Evolutionary conservation across 768 basidiomycete genomes (phyloP), one percentile per base, ranked within the genome.

Genomic region (Boletus reticuloceps): DNA sequence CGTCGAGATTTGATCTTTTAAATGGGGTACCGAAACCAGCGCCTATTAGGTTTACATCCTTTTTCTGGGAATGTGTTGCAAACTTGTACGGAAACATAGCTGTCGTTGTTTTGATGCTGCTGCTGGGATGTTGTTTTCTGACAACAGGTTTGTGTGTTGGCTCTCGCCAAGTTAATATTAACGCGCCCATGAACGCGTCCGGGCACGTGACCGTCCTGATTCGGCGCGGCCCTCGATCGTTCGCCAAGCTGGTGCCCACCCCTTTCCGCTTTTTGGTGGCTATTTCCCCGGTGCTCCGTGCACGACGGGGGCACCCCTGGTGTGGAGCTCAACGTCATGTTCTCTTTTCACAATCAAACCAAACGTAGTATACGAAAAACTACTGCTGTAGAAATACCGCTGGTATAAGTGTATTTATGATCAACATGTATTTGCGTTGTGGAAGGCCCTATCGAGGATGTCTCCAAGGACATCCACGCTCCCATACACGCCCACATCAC

Each of bases 131-230:
- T 36, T 19, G 51, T 40, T 34, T 16, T 19, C 40, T 31, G 12
- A 36, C 9, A 14, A 16, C 13, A 37, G 29, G 34, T 38, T 32
- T 34, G 44, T 20, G n/a, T 55, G 51, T 31, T 38, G 42, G 47
- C 17, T 25, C 22, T 20, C 17, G 36, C 42, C 49, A 37, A 25
- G 20, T 2, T n/a, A n/a, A 39, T 29, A 29, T 29, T 9, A 9
- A 29, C 29, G 29, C 29, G 29, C 29, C 29, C 8, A 29, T 22
- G 10, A 17, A 34, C 64, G 64, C 58, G 61, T 50, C 37, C 12
- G 2, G 3, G 2, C 65, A 64, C 52, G 63, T 63, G 64, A 62
- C n/a, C n/a, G n/a, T n/a, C n/a, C n/a, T n/a, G n/a, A n/a, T n/a
- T n/a, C n/a, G n/a, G n/a, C n/a, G n/a, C n/a, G n/a, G n/a, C n/a